Evolutionary conservation across 129 eudicot species (phyloP).

Genomic region (Apium graveolens): DNA sequence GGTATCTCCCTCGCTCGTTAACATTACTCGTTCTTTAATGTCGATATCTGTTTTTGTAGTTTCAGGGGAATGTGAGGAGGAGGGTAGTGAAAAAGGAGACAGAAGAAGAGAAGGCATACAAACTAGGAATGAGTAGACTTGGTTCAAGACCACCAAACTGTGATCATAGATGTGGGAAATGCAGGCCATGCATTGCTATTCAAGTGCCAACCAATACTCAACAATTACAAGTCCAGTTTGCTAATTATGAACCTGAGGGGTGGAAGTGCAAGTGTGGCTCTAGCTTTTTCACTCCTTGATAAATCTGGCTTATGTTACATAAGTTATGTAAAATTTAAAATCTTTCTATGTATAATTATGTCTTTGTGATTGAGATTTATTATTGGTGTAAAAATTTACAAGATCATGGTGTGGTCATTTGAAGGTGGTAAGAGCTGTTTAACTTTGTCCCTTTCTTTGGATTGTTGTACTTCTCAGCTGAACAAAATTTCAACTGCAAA

Average conservation of each 20-base stretch:
- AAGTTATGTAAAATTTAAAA: neutral
- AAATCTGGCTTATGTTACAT: too few species aligned
- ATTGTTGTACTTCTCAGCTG: neutral
- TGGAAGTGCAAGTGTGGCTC: slow-evolving; percentile 75
- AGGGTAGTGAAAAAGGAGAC: neutral
- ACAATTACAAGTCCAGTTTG: slow-evolving; percentile 38
- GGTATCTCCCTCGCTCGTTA: neutral
- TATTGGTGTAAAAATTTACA: neutral
- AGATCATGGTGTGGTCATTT: too few species aligned
- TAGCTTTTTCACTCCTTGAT: slow-evolving; percentile 36
- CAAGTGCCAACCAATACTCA: slow-evolving; percentile 42
- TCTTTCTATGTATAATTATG: neutral
- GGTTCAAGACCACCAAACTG: slow-evolving; percentile 77
- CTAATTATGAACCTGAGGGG: slow-evolving; percentile 71
- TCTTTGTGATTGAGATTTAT: neutral
- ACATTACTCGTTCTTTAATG: neutral
- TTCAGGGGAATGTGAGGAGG: slow-evolving; percentile 6
- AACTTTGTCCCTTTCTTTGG: too few species aligned
- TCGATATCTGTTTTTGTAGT: neutral
- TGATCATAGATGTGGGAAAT: slow-evolving; percentile 50
- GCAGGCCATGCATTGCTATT: slow-evolving; percentile 54
- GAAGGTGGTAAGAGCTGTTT: too few species aligned
- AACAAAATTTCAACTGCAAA: too few species aligned
- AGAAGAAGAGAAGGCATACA: slow-evolving; percentile 6
- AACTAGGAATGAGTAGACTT: slow-evolving; percentile 7